phyloP scores from a whole-genome alignment of 176 grass and related monocot genomes.

The Cocos nucifera region DNA sequence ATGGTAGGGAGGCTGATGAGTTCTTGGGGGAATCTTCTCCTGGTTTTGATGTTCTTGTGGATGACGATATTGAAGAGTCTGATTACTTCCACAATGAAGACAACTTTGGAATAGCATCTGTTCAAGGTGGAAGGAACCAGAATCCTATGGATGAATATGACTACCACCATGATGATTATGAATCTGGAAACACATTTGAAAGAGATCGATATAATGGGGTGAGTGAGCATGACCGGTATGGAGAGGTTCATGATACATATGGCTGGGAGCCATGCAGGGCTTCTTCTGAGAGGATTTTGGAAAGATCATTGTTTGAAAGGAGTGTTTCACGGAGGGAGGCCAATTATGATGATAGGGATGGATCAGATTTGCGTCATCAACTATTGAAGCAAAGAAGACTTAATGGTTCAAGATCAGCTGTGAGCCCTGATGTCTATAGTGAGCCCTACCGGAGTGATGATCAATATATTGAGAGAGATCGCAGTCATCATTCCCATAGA shows the following conservation, averaged over 20 bases:
- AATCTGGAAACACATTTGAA: slow-evolving; percentile 37
- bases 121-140: slow-evolving; percentile 26
- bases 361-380: slow-evolving; percentile 75
- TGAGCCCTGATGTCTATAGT: slow-evolving; percentile 30
- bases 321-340: slow-evolving; percentile 35
- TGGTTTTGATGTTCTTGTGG: slow-evolving; percentile 94
- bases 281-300: slow-evolving; percentile 48
- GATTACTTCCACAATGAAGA: slow-evolving; percentile 53
- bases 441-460: slow-evolving; percentile 31
- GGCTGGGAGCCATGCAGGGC: slow-evolving; percentile 54
- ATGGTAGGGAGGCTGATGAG: slow-evolving; percentile 69
- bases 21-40: slow-evolving; percentile 67
- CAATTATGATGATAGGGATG: slow-evolving; percentile 30
- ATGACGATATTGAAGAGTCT: slow-evolving; percentile 56
- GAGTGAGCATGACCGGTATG: slow-evolving; percentile 22
- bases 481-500: slow-evolving; percentile 16
- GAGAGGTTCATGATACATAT: slow-evolving; percentile 36
- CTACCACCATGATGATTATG: slow-evolving; percentile 48
- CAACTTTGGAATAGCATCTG: slow-evolving; percentile 40
- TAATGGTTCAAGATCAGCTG: slow-evolving; percentile 34
- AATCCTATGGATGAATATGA: slow-evolving; percentile 70
- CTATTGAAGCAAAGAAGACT: slow-evolving; percentile 64
- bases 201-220: slow-evolving; percentile 48
- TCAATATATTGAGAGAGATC: background rate
- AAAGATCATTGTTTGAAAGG: slow-evolving; percentile 47